Evolutionary conservation across 805 yeast species (phyloP).

Genomic region (Blastobotrys attinorum): DNA sequence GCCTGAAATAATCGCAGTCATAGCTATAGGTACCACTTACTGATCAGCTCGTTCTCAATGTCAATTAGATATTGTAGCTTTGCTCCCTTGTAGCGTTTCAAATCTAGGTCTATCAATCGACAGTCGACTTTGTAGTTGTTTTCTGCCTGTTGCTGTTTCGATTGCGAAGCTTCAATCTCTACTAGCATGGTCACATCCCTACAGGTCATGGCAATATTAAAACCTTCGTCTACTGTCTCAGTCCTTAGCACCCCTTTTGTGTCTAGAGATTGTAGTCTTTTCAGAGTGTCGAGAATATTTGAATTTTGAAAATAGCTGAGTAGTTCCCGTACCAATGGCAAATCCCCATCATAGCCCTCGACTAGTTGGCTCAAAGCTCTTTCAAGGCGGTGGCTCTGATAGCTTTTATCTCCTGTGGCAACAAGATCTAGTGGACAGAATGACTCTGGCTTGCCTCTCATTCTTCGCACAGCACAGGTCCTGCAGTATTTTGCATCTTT

Average conservation of each 20-base stretch:
- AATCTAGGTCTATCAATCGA: conserved; percentile 48
- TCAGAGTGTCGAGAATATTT: conserved; percentile 22
- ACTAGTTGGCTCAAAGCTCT: conserved; percentile 22
- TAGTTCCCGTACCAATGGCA: neutral
- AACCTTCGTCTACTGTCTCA: conserved; percentile 23
- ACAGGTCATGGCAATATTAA: conserved; percentile 44
- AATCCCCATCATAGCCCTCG: neutral
- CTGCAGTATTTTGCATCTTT: conserved; percentile 37
- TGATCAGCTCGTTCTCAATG: neutral
- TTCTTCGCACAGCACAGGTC: conserved; percentile 46
- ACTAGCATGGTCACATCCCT: conserved; percentile 51
- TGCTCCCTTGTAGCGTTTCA: conserved; percentile 28
- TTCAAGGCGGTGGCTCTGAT: too few species aligned
- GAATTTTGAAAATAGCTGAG: neutral
- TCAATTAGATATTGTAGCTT: neutral
- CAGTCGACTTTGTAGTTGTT: too few species aligned
- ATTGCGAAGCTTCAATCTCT: too few species aligned
- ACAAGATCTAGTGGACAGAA: conserved; percentile 45
- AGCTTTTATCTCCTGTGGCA: conserved; percentile 25
- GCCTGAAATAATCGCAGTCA: too few species aligned
- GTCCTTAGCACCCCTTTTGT: conserved; percentile 23
- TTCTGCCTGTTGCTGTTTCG: too few species aligned
- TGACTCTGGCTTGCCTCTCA: conserved; percentile 25
- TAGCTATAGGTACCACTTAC: neutral
- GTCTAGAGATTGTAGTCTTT: conserved; percentile 23